Percentiles rank a stretch among this genome's conserved stretches.
Conservation (phyloP, 176 grass and related monocot species). For the Oryza glumipatula region DNA sequence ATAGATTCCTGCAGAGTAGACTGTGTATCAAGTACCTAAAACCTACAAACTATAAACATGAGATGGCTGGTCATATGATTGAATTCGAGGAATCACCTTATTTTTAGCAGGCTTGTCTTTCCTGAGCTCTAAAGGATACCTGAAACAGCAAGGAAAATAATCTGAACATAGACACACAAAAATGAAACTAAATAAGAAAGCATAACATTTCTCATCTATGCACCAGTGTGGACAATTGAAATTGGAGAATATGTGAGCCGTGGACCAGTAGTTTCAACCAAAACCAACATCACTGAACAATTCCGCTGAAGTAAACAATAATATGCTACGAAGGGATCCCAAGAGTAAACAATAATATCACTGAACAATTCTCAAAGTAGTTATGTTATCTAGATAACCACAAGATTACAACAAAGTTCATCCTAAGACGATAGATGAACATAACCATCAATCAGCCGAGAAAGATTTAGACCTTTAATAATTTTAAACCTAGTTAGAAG, state of each 20-base stretch:
- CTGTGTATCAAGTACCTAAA: slow-evolving; percentile 5
- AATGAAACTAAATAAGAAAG: slow-evolving; percentile 20
- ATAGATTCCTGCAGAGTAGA: slow-evolving; percentile 25
- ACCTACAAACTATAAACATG: slow-evolving; percentile 23
- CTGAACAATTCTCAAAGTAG: slow-evolving; percentile 6
- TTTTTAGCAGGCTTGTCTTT: slow-evolving; percentile 94
- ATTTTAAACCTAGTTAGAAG: neutral
- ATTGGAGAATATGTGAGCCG: slow-evolving; percentile 15
- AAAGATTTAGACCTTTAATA: neutral
- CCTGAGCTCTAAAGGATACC: slow-evolving; percentile 95
- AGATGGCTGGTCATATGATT: slow-evolving; percentile 21
- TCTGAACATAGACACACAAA: slow-evolving; percentile 25
- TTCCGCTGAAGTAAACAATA: slow-evolving; percentile 16
- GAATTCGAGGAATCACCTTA: slow-evolving; percentile 58
- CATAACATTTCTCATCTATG: slow-evolving; percentile 22
- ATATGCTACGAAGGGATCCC: slow-evolving; percentile 23
- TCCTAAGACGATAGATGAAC: neutral
- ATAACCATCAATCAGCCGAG: neutral
- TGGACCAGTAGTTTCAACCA: neutral
- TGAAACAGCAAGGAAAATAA: slow-evolving; percentile 59
- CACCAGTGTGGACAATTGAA: slow-evolving; percentile 7
- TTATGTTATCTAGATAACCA: slow-evolving; percentile 19
- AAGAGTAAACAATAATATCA: neutral
- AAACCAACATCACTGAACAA: slow-evolving; percentile 15
- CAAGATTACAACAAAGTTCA: slow-evolving; percentile 14